phyloP scores from a whole-genome alignment of 164 flowering plant genomes.

The Litsea cubeba region DNA sequence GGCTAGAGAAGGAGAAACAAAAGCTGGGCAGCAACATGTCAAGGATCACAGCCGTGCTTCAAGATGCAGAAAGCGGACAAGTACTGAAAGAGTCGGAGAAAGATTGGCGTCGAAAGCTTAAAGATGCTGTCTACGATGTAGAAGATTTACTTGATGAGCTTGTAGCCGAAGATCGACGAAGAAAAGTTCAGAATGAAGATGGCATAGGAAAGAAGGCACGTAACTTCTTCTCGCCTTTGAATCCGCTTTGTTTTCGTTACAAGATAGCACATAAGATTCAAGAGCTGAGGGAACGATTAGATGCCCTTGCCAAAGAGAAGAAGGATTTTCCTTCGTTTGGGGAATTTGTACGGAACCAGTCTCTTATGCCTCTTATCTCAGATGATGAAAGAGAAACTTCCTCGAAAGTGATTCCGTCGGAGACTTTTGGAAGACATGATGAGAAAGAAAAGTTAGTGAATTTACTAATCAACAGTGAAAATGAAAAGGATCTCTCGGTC shows the following conservation, averaged over 20 bases:
- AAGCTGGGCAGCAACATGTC: background rate
- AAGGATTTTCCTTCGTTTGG: no score
- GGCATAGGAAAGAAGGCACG: background rate
- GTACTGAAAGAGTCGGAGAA: background rate
- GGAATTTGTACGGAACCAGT: no score
- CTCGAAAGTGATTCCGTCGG: background rate
- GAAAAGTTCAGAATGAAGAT: background rate
- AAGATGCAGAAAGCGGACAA: background rate
- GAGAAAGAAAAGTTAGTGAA: background rate
- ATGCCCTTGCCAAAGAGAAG: background rate
- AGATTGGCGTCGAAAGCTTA: background rate
- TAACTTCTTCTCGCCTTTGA: background rate
- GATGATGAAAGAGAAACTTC: background rate
- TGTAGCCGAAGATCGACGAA: background rate
- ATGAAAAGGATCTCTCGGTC: background rate
- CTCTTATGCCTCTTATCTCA: no score
- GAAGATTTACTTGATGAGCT: background rate
- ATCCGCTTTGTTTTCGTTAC: background rate
- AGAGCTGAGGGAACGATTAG: background rate
- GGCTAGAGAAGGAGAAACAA: no score
- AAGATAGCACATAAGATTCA: background rate
- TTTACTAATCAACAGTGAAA: background rate
- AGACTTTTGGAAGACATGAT: slow-evolving; percentile 1
- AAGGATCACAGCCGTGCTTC: background rate
- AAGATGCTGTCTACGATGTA: background rate